Evolutionary conservation across 148 eudicot species (phyloP), one percentile per base, ranked within the genome.

Genomic region (Nyssa sinensis): DNA sequence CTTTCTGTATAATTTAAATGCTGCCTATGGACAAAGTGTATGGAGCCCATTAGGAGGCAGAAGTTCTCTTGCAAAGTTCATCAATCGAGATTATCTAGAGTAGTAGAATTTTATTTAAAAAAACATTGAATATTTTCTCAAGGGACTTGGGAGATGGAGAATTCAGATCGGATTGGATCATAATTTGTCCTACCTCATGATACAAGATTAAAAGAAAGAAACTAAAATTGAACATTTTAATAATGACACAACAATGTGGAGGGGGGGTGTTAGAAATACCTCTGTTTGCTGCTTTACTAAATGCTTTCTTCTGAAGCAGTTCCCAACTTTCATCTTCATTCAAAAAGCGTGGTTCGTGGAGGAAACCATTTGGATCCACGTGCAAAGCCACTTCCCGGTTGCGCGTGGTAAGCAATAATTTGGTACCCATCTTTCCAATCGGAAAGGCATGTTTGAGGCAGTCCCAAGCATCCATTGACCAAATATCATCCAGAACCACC

Each of bases 401-500:
- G 7, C 80, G 75, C 9, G 70, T 77, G 3, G 80, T 70, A n/a
- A 77, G 37, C 44, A 77, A 31, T 25, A 77, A 49, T 47, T 77
- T 77, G 64, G 75, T 77, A 21, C 80, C 70, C 2, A 28, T 51
- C 12, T 2, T 17, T 1, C 0, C 32, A 0, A 27, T 62, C 19
- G 57, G 68, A 21, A 80, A 80, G 58, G 70, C 77, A 49, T 44
- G 29, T 17, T 28, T 17, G 29, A 80, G 35, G 13, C 31, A 0
- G 1, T 25, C 49, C 83, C 83, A 80, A 37, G 9, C 69, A 17
- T 27, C 30, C n/a, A 4, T 17, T 0, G 24, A 24, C 80, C 75
- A 71, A 12, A 77, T 61, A 58, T 77, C 80, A 57, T 77, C 80
- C 5, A 77, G 71, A 47, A 80, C 62, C 10, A 80, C 70, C 66